phyloP scores from a whole-genome alignment of 148 eudicot genomes.

The Rhododendron mucronatum region DNA sequence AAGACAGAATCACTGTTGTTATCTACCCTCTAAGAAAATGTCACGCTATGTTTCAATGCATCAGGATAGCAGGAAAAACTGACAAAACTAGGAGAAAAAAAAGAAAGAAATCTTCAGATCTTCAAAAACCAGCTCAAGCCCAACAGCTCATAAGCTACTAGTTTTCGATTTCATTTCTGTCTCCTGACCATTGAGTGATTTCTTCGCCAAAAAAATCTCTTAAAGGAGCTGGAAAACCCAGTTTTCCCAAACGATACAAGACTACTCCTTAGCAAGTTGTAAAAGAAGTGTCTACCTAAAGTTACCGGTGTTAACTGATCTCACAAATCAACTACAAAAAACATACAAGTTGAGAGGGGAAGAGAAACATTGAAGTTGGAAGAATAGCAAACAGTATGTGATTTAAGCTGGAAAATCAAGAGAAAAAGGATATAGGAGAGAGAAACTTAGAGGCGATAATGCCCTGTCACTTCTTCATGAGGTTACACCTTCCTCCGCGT shows the following conservation, averaged over 20 bases:
- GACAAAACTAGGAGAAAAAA: background rate
- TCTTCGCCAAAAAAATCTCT: background rate
- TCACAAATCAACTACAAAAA: constrained; percentile 1
- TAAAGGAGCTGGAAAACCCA: background rate
- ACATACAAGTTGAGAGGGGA: background rate
- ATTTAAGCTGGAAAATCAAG: background rate
- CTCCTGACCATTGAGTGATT: background rate
- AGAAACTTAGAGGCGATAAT: background rate
- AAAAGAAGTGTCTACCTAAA: background rate
- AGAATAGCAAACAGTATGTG: background rate
- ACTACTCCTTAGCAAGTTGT: background rate
- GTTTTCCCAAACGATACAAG: background rate
- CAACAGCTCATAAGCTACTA: background rate
- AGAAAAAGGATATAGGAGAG: background rate
- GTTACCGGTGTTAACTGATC: background rate
- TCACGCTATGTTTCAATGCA: background rate
- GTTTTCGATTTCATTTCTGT: background rate
- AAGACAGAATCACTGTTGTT: background rate
- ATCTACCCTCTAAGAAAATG: background rate
- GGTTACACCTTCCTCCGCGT: background rate
- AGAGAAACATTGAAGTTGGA: background rate
- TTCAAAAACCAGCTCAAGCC: background rate
- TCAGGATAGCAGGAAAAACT: background rate
- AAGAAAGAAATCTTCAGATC: background rate
- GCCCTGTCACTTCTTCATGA: background rate